Conservation (phyloP, 768 basidiomycete genomes). For the Pleurotus pulmonarius region DNA sequence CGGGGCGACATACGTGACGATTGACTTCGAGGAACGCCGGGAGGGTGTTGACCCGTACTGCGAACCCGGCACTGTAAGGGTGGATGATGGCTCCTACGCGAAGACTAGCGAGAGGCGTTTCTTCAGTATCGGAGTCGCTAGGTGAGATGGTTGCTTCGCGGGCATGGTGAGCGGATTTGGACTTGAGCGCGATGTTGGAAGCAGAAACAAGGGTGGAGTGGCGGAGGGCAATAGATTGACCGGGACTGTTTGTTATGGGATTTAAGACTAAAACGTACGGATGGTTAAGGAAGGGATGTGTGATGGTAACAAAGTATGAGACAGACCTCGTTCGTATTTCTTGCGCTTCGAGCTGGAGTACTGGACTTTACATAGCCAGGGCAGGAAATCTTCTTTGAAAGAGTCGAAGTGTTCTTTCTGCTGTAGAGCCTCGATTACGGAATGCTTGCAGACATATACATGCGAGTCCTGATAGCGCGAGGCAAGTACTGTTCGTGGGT, state of each 20-base stretch:
- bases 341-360: conserved; percentile 59
- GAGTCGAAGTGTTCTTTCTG: conserved; percentile 74
- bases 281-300: neutral
- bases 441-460: conserved; percentile 81
- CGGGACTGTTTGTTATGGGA: conserved; percentile 36
- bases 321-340: conserved; percentile 57
- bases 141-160: neutral
- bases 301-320: no score
- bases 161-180: neutral
- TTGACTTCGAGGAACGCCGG: conserved; percentile 79
- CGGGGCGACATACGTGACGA: conserved; percentile 51
- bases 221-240: conserved; percentile 48
- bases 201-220: conserved; percentile 50
- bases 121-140: conserved; percentile 29
- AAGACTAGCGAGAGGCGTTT: conserved; percentile 38
- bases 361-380: conserved; percentile 87
- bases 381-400: conserved; percentile 85
- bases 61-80: conserved; percentile 45
- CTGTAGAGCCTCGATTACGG: conserved; percentile 67
- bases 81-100: conserved; percentile 67
- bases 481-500: conserved; percentile 68
- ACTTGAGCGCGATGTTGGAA: conserved; percentile 38
- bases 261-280: conserved; percentile 36
- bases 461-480: conserved; percentile 78
- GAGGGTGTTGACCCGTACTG: conserved; percentile 74